Evolutionary conservation across 768 basidiomycete species (phyloP), one percentile per base, ranked within the genome.

Genomic region (Kwoniella pini): DNA sequence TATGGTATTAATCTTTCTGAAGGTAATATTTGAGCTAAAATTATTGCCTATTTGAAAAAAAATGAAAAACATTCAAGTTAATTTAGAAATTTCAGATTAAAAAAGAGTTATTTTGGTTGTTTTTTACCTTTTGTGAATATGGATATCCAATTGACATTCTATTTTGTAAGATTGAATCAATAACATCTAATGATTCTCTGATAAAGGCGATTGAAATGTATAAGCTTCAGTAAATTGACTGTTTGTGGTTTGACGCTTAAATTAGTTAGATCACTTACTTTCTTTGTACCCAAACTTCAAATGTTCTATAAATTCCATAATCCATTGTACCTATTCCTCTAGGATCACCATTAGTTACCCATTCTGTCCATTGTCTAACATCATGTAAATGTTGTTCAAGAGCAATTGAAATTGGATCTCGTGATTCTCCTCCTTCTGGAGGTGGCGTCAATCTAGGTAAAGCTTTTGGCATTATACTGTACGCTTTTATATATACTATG

Each of bases 321-420:
- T 49, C 48, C 17, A 58, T 43, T 48, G 22, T 40, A 6, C 39
- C 45, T 2, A 45, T 26, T 5, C 44, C 49, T 15, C 9, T n/a
- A n/a, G 57, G 57, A 58, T 58, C 57, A 17, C 57, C 57, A 51
- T 58, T 58, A 26, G 57, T 58, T 24, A 51, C 15, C 57, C 49
- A 51, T 26, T 58, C 57, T n/a, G 49, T 49, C 46, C 39, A 58
- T 21, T 42, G 26, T 11, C 57, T 39, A 1, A 58, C 57, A 22
- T 50, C 39, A 6, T 51, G 44, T 7, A 58, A 33, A 27, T 58
- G 57, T 21, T 42, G 43, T 44, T 58, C 31, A 11, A 49, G 36
- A 13, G 49, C 57, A 7, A 42, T n/a, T 7, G 30, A 11, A 17
- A 58, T 38, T 6, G 57, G 57, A 38, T 58, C 57, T 17, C 43